Percentiles rank a stretch among this genome's conserved stretches.
These are phyloP conservation scores for Malassezia furfur DNA, from an alignment of 1,284 basidiomycete species.

Conservation along the genomic window DNA sequence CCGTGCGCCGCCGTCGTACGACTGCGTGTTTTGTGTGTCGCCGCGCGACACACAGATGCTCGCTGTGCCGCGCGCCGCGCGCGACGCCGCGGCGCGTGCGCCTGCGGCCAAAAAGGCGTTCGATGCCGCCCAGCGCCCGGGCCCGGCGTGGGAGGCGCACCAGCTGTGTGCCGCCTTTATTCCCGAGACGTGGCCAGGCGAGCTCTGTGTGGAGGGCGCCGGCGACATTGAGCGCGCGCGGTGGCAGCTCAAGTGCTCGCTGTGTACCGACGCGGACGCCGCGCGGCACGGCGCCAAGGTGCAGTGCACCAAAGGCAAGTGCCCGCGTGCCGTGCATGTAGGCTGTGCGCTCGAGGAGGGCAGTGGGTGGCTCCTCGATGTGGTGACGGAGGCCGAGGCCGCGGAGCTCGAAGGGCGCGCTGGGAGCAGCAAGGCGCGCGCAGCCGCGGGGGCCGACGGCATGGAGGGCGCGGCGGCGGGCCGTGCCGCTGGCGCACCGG, in stretches of 20 bases:
- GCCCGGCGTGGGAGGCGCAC: constrained; percentile 26
- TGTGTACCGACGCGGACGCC: constrained; percentile 61
- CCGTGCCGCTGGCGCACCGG: too few species aligned
- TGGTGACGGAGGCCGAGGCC: constrained; percentile 25
- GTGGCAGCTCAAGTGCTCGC: constrained; percentile 61
- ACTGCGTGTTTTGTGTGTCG: constrained; percentile 49
- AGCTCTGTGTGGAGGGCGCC: constrained; percentile 29
- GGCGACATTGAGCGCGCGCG: constrained; percentile 34
- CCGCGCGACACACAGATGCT: constrained; percentile 24
- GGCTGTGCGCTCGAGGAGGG: constrained; percentile 60
- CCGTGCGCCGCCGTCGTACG: not conserved
- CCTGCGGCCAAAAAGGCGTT: not conserved
- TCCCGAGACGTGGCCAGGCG: constrained; percentile 39
- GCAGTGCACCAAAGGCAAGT: constrained; percentile 87
- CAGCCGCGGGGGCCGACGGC: too few species aligned
- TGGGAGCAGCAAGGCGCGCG: not conserved
- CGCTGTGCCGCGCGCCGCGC: constrained; percentile 19
- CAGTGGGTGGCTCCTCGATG: constrained; percentile 41
- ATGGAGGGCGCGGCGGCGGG: too few species aligned
- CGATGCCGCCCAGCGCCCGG: not conserved
- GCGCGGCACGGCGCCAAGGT: constrained; percentile 78
- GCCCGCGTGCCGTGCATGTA: constrained; percentile 83
- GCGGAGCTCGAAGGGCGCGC: constrained; percentile 34
- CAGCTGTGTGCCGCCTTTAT: constrained; percentile 41
- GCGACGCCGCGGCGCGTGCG: not conserved